Evolutionary conservation across 257 asterid genomes (phyloP).

Genomic region (Gentiana macrophylla): DNA sequence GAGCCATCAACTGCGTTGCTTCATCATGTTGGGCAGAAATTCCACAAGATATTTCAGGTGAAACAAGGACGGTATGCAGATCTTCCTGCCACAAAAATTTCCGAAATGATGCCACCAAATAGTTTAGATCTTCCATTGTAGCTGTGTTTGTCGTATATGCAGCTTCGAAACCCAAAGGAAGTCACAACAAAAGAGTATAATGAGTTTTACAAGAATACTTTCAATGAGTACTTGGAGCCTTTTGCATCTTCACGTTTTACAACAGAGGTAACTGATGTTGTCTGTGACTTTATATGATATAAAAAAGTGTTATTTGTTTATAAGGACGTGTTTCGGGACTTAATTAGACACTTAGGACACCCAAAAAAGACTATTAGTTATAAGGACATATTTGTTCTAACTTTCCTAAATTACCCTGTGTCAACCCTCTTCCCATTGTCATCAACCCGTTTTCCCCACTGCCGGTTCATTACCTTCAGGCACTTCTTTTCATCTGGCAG

Average conservation of each 20-base stretch:
- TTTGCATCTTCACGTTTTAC: slow-evolving; percentile 96
- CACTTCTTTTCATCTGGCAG: too few relatives aligned
- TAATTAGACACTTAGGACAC: too few relatives aligned
- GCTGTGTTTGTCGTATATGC: slow-evolving; percentile 19
- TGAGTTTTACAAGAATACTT: slow-evolving; percentile 82
- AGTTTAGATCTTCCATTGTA: slow-evolving; percentile 77
- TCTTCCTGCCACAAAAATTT: slow-evolving; percentile 59
- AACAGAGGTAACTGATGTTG: slow-evolving; percentile 54
- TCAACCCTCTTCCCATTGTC: too few relatives aligned
- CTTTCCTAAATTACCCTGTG: too few relatives aligned
- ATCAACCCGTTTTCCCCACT: too few relatives aligned
- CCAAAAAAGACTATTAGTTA: too few relatives aligned
- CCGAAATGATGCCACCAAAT: slow-evolving; percentile 87
- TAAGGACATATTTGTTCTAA: too few relatives aligned
- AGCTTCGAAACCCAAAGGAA: slow-evolving; percentile 95
- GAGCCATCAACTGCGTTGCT: slow-evolving; percentile 50
- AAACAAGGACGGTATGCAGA: slow-evolving; percentile 68
- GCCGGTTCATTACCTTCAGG: too few relatives aligned
- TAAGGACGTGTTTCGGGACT: too few relatives aligned
- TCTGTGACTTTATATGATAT: too few relatives aligned
- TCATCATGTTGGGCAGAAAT: too few relatives aligned
- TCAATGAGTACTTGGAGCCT: slow-evolving; percentile 87
- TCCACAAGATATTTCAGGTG: slow-evolving; percentile 79
- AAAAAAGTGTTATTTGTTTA: too few relatives aligned
- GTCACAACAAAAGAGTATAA: slow-evolving; percentile 84